Evolutionary conservation across 2,329 filamentous ascomycete genomes (phyloP), one percentile per base, ranked within the genome.

Genomic region (Penicillium expansum): DNA sequence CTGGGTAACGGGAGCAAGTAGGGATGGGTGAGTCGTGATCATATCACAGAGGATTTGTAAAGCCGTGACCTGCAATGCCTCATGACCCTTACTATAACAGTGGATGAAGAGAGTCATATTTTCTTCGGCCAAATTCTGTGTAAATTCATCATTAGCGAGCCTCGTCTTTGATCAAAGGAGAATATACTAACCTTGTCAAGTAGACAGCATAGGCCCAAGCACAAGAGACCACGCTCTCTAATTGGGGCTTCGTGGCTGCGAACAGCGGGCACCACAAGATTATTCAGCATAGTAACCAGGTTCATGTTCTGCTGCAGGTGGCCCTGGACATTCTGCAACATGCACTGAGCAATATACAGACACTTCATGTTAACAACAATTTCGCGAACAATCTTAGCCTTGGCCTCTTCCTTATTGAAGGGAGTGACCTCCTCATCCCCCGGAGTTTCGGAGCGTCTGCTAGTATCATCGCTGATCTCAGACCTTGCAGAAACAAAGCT

Each of bases 301-400:
- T 96, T 89, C 56, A 89, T 87, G 71, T 96, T 96, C 64, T 92
- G 85, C 74, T 97, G 92, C 37, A 97, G 80, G 68, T 90, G 90
- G 59, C 91, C 91, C 52, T 90, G 83, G 10, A 99, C 91, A 69
- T 97, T 96, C 70, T 95, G 87, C 50, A 99, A 83, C 90, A 97
- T 96, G 80, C 92, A 97, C 74, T 97, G 91, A 27, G 95, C 92
- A 64, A 99, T 97, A 71, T 97, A 90, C 60, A 99, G 82, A 74
- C 94, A 97, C 77, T 97, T 97, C 85, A 97, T 92, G 79, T 97
- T 97, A 73, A 97, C 89, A 79, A 97, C 87, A 70, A 97, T 94
- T 76, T 97, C 92, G 63, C 86, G 87, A 63, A 97, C 64, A 24
- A 77, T 65, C 63, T 77, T 86, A 1, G 90, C 91, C 77, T 92